Evolutionary conservation across 306 rosid genomes (phyloP).

Genomic region (Abrus pulchellus): DNA sequence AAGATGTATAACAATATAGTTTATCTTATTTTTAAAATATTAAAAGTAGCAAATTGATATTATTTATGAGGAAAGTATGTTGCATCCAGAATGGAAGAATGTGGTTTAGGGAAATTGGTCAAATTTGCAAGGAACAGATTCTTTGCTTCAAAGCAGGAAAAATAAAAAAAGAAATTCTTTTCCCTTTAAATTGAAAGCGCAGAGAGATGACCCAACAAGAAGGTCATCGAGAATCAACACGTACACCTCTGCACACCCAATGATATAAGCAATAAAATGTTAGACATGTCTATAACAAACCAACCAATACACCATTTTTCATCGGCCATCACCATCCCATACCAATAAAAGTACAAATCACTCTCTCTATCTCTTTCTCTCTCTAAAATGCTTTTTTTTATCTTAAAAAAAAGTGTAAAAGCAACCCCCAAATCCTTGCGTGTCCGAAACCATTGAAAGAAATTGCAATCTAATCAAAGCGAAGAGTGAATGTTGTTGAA

Average conservation of each 20-base stretch:
- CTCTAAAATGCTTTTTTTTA: background rate
- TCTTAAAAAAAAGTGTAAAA: slow-evolving; percentile 58
- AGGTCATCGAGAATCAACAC: slow-evolving; percentile 22
- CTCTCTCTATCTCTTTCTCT: background rate
- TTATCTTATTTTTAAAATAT: background rate
- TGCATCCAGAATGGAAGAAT: slow-evolving; percentile 24
- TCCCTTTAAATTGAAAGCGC: slow-evolving; percentile 39
- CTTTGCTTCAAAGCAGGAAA: slow-evolving; percentile 74
- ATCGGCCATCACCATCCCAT: slow-evolving; percentile 48
- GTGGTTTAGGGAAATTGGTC: slow-evolving; percentile 23
- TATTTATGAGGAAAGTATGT: slow-evolving; percentile 23
- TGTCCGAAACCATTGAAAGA: slow-evolving; percentile 55
- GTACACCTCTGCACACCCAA: slow-evolving; percentile 25
- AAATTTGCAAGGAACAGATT: slow-evolving; percentile 47
- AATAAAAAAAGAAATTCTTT: slow-evolving; percentile 47
- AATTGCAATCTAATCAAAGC: slow-evolving; percentile 45
- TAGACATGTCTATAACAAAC: slow-evolving; percentile 16
- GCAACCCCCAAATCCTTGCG: slow-evolving; percentile 69
- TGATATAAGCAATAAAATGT: slow-evolving; percentile 49
- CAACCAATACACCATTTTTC: slow-evolving; percentile 19
- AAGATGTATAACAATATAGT: no score
- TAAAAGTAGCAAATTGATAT: background rate
- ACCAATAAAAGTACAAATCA: slow-evolving; percentile 58
- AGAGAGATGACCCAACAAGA: slow-evolving; percentile 5
- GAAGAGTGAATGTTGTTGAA: slow-evolving; percentile 2